Evolutionary conservation across 345 rosid genomes (phyloP).

Genomic region (Passiflora organensis): DNA sequence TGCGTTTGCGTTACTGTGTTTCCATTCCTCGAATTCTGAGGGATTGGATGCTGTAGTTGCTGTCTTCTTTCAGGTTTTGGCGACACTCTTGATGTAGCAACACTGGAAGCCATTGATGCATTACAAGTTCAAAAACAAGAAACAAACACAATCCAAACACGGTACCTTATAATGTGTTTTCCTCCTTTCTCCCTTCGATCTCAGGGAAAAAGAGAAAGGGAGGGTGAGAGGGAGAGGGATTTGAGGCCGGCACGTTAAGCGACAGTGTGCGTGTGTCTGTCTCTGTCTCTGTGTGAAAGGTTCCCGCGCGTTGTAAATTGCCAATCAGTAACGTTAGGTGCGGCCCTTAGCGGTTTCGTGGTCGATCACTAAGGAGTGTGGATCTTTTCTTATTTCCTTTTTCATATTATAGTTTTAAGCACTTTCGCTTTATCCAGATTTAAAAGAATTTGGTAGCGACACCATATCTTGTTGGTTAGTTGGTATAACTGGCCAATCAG

Average conservation of each 20-base stretch:
- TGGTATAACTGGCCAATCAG: no score
- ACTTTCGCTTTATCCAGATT: no score
- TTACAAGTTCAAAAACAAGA: not conserved
- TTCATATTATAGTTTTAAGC: no score
- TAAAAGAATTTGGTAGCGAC: no score
- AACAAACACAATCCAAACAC: not conserved
- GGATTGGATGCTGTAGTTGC: conserved; percentile 22
- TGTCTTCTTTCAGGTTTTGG: conserved; percentile 26
- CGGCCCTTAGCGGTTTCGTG: no score
- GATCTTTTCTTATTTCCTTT: no score
- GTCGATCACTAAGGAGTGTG: no score
- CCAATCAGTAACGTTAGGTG: not conserved
- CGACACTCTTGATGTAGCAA: conserved; percentile 24
- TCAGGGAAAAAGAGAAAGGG: not conserved
- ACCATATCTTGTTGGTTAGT: no score
- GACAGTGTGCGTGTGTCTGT: conserved; percentile 17
- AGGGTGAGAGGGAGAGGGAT: conserved; percentile 6
- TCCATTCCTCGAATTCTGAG: conserved; percentile 33
- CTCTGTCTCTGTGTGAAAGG: no score
- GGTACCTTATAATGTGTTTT: not conserved
- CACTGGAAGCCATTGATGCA: conserved; percentile 26
- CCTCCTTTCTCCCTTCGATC: not conserved
- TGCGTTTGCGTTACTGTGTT: conserved; percentile 20
- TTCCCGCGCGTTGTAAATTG: conserved; percentile 4
- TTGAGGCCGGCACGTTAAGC: conserved; percentile 41